A percentile compares a stretch with the other conserved stretches of the same genome.
Conservation (phyloP, 352 stramenopile genomes). For the Phytophthora multivora region DNA sequence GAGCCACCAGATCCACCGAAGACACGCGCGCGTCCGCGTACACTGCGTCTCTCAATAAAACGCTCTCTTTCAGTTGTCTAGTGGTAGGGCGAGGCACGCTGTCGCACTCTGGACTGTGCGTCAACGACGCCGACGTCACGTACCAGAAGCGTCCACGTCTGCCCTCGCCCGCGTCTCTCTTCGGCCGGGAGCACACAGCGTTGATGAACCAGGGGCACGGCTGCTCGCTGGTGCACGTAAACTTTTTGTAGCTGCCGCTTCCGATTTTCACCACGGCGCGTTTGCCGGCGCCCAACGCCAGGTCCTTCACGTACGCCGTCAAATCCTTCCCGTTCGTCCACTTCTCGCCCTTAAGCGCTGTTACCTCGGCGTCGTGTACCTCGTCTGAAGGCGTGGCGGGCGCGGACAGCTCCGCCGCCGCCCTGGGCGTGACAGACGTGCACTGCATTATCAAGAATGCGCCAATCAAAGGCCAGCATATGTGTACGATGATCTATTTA, state of each 20-base stretch:
- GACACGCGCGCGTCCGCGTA: conserved; percentile 47
- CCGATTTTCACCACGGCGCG: conserved; percentile 50
- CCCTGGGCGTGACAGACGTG: too few relatives aligned
- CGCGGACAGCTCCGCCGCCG: background rate
- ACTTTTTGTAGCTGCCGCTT: conserved; percentile 65
- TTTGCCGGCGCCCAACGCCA: conserved; percentile 50
- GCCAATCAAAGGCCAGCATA: too few relatives aligned
- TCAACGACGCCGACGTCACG: conserved; percentile 52
- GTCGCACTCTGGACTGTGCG: conserved; percentile 41
- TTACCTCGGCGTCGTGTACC: conserved; percentile 23
- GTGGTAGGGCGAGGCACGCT: conserved; percentile 48
- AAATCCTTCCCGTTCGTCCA: conserved; percentile 48
- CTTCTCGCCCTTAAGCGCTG: conserved; percentile 36
- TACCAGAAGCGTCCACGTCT: conserved; percentile 44
- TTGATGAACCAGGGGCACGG: conserved; percentile 55
- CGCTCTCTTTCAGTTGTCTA: conserved; percentile 47
- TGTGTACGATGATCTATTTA: too few relatives aligned
- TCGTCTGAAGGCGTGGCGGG: background rate
- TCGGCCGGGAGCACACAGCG: conserved; percentile 47
- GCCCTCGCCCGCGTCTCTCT: conserved; percentile 13
- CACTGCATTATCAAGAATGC: too few relatives aligned
- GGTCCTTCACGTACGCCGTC: conserved; percentile 56
- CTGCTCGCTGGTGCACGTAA: conserved; percentile 47
- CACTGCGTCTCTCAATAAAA: conserved; percentile 46
- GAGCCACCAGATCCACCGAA: conserved; percentile 43